Evolutionary conservation across 345 rosid genomes (phyloP).

Genomic region (Zanthoxylum bungeanum): DNA sequence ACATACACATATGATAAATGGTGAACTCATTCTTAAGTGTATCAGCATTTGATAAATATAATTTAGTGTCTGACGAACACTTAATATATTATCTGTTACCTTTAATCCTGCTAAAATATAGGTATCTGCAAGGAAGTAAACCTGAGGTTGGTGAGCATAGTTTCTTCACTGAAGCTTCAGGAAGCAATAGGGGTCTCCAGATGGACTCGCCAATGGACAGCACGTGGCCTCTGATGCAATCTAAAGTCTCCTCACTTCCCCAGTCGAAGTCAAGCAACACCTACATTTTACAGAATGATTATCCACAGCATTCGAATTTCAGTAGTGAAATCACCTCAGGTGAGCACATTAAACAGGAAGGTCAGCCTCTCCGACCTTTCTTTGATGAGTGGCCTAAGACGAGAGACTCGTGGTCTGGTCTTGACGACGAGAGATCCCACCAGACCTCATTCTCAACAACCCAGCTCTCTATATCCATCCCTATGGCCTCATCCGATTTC

Average conservation of each 20-base stretch:
- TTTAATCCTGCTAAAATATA: conserved; percentile 8
- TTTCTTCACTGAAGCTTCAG: conserved; percentile 43
- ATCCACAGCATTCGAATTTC: conserved; percentile 33
- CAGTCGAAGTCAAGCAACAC: conserved; percentile 25
- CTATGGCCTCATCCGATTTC: conserved; percentile 42
- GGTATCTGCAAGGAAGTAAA: conserved; percentile 48
- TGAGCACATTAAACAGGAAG: conserved; percentile 32
- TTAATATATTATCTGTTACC: background rate
- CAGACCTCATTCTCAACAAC: conserved; percentile 44
- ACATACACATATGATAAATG: too few relatives aligned
- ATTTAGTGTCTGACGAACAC: background rate
- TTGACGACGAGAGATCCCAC: conserved; percentile 42
- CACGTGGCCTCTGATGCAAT: conserved; percentile 46
- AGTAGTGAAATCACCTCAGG: conserved; percentile 21
- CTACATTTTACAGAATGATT: conserved; percentile 31
- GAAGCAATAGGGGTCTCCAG: conserved; percentile 33
- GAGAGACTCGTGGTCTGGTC: conserved; percentile 41
- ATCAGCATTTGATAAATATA: background rate
- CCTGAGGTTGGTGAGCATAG: conserved; percentile 39
- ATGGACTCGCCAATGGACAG: conserved; percentile 29
- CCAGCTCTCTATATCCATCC: conserved; percentile 57
- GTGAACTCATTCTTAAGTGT: background rate
- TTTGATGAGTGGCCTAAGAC: conserved; percentile 55
- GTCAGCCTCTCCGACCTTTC: conserved; percentile 55
- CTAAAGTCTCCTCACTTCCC: conserved; percentile 27